These are phyloP conservation scores for Mallotus nudiflorus DNA, from an alignment of 345 rosid species.

Conservation along the genomic window DNA sequence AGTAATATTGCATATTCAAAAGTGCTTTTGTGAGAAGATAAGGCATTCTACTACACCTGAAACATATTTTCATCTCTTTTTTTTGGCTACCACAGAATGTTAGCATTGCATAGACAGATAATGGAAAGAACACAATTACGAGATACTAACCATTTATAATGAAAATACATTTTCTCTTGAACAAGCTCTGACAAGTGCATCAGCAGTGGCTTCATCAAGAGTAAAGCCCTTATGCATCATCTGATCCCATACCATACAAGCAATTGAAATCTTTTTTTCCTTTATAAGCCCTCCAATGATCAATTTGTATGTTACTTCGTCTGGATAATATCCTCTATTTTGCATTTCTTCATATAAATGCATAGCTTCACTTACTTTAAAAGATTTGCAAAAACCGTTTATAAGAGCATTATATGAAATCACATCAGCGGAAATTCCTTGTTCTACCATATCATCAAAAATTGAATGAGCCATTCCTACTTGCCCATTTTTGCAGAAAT, in stretches of 20 bases:
- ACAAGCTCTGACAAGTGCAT: conserved; percentile 55
- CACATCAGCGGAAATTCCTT: conserved; percentile 67
- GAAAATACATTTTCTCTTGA: conserved; percentile 30
- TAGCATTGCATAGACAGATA: neutral
- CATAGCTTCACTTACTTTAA: conserved; percentile 60
- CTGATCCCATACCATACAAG: conserved; percentile 88
- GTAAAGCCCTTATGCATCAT: conserved; percentile 99
- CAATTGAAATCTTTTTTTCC: conserved; percentile 56
- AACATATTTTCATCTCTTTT: too few species aligned
- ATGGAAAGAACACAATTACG: conserved; percentile 2
- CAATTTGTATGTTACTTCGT: conserved; percentile 78
- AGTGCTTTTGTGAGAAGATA: neutral
- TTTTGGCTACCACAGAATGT: conserved; percentile 1
- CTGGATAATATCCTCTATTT: conserved; percentile 60
- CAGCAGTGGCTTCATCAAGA: conserved; percentile 76
- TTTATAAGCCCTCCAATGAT: conserved; percentile 72
- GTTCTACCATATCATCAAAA: conserved; percentile 76
- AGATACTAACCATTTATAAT: conserved; percentile 32
- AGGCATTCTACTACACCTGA: conserved; percentile 1
- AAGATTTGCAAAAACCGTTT: conserved; percentile 68
- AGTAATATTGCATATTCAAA: neutral
- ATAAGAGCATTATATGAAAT: conserved; percentile 81
- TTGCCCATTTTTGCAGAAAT: conserved; percentile 73
- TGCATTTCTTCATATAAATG: conserved; percentile 72
- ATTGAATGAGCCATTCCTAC: conserved; percentile 55